A percentile compares a stretch with the other conserved stretches of the same genome.
phyloP scores from a whole-genome alignment of 2,329 filamentous ascomycete species.

The Didymella pinodella region DNA sequence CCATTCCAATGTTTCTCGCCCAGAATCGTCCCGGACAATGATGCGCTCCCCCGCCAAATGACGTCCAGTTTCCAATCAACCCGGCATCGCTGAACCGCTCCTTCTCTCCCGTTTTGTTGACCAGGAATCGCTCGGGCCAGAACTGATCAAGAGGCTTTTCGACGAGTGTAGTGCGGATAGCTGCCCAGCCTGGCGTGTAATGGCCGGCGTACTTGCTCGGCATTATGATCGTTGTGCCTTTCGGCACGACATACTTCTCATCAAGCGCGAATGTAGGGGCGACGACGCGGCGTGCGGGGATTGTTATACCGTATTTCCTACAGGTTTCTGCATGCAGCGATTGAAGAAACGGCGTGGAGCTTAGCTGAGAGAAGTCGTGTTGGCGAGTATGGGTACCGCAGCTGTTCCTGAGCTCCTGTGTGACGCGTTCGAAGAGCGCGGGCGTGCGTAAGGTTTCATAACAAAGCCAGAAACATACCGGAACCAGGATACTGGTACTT shows the following conservation, averaged over 20 bases:
- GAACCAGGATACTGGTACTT: constrained; percentile 24
- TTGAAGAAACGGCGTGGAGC: constrained; percentile 25
- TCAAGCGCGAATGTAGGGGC: constrained; percentile 19
- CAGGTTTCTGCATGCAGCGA: constrained; percentile 28
- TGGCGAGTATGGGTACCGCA: too few species aligned
- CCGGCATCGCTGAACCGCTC: constrained; percentile 28
- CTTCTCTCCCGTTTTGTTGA: neutral
- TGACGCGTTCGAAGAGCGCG: too few species aligned
- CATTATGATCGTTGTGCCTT: constrained; percentile 25
- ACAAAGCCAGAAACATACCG: constrained; percentile 29
- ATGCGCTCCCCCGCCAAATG: constrained; percentile 30
- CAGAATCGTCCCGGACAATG: constrained; percentile 30
- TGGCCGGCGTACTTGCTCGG: constrained; percentile 17
- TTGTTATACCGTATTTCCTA: constrained; percentile 20
- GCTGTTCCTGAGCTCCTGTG: too few species aligned
- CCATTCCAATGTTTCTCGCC: constrained; percentile 27
- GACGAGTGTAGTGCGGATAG: neutral
- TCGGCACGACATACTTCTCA: constrained; percentile 21
- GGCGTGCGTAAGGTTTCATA: constrained; percentile 22
- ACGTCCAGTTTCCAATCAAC: constrained; percentile 24
- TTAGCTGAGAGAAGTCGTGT: constrained; percentile 22
- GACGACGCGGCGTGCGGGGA: constrained; percentile 18
- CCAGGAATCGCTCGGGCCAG: constrained; percentile 28
- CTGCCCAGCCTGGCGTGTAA: constrained; percentile 17
- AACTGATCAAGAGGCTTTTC: constrained; percentile 19